Conservation (phyloP, 2,329 filamentous ascomycete genomes). For the Diplodia seriata region DNA sequence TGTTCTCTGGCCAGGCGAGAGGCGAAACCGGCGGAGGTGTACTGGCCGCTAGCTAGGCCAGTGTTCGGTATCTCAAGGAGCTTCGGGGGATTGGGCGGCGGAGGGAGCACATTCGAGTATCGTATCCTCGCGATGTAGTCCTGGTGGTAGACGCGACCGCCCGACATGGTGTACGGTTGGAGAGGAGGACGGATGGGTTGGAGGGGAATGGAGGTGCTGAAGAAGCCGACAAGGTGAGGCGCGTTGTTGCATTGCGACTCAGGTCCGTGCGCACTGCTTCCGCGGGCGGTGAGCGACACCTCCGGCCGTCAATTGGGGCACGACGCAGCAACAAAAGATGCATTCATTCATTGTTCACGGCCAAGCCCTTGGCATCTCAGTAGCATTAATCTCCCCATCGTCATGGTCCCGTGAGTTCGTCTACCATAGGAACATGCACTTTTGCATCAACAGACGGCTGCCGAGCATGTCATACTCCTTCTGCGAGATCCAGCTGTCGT, state of each 20-base stretch:
- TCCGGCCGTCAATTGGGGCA: background rate
- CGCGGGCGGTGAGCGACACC: background rate
- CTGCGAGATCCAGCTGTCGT: conserved; percentile 92
- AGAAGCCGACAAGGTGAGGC: conserved; percentile 24
- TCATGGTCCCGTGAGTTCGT: background rate
- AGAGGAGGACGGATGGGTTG: conserved; percentile 5
- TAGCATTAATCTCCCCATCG: background rate
- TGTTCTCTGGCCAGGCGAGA: conserved; percentile 89
- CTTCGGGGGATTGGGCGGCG: conserved; percentile 93
- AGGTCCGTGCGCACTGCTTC: conserved; percentile 21
- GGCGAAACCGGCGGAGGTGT: conserved; percentile 88
- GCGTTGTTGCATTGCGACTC: conserved; percentile 2
- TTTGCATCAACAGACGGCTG: conserved; percentile 70
- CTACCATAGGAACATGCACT: conserved; percentile 53
- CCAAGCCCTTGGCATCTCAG: background rate
- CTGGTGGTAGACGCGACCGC: conserved; percentile 68
- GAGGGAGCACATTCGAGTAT: conserved; percentile 94
- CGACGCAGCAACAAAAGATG: background rate
- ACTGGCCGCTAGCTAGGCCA: conserved; percentile 83
- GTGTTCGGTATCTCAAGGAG: conserved; percentile 96
- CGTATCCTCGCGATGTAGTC: conserved; percentile 97
- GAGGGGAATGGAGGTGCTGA: conserved; percentile 7
- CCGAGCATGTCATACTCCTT: conserved; percentile 89
- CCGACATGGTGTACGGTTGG: conserved; percentile 26
- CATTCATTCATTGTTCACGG: background rate